phyloP scores from a whole-genome alignment of 768 basidiomycete genomes.

The Naganishia friedmannii region DNA sequence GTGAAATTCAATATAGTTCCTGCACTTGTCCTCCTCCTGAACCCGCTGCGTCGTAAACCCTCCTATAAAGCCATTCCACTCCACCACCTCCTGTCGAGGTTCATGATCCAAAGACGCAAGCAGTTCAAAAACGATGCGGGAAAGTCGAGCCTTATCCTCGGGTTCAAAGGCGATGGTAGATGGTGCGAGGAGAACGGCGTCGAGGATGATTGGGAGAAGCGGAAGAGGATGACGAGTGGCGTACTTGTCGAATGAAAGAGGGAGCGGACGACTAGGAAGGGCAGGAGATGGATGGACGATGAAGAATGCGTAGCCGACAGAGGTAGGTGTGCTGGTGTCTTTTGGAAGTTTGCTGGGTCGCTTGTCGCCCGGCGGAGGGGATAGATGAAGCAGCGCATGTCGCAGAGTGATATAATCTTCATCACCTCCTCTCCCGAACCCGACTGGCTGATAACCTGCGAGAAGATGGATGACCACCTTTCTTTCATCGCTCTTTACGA shows the following conservation, averaged over 20 bases:
- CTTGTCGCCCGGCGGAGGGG: neutral
- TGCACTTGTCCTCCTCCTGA: neutral
- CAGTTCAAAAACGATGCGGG: neutral
- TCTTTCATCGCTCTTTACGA: neutral
- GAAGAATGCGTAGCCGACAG: slow-evolving; percentile 13
- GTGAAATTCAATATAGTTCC: neutral
- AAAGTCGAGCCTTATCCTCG: neutral
- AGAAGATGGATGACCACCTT: slow-evolving; percentile 12
- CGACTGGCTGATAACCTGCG: neutral
- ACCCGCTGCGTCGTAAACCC: neutral
- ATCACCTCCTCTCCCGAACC: neutral
- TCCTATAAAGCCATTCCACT: slow-evolving; percentile 3
- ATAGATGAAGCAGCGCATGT: slow-evolving; percentile 1
- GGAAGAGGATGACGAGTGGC: neutral
- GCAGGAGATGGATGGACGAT: neutral
- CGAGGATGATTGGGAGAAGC: neutral
- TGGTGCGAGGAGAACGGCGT: neutral
- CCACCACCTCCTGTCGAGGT: neutral
- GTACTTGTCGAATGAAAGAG: neutral
- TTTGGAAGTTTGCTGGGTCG: neutral
- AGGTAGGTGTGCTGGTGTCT: neutral
- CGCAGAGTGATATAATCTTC: neutral
- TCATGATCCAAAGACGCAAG: neutral
- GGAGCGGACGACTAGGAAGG: neutral
- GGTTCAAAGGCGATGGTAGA: neutral